Evolutionary conservation across 2,329 filamentous ascomycete genomes (phyloP), one percentile per base, ranked within the genome.

Genomic region (Colletotrichum theobromicola): DNA sequence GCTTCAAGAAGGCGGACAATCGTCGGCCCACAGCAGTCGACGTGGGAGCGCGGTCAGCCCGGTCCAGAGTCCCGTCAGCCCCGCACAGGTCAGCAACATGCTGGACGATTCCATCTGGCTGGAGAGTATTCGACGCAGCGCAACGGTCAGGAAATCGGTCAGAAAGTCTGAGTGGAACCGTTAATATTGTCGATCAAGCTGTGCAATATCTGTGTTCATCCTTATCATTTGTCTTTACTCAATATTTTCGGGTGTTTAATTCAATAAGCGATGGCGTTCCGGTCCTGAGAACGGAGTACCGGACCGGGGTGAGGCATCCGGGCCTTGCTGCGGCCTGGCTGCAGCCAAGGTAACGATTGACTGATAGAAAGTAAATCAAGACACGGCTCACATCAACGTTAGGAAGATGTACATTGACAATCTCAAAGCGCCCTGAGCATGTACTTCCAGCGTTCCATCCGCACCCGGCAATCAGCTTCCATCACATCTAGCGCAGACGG

Each of bases 101-200:
- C 89, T 98, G 69, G 95, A 97, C 80, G 94, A 96, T 80, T 97
- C 95, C 21, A 93, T 94, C 18, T 98, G 96, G 96, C 94, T 96
- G 66, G 95, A 98, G 85, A 98, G 94, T 87, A 95, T 98, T 77
- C 90, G 95, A 77, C 90, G 95, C 76, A 98, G 95, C 85, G 95
- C 97, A 78, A 98, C 95, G 67, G 90, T 89, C 67, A 85, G 86
- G 66, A 86, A 84, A 77, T 85, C 86, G 16, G 82, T 85, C 28
- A 68, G 72, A 55, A 74, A 72, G 46, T 63, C 72, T 15, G 72
- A 74, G 53, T 74, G 73, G 70, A 60, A 66, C 10, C 66, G 73
- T 60, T 75, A 53, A 50, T 21, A 12, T 50, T 50, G 10, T 12
- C 42, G 21, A 50, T 13, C 42, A n/a, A 21, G n/a, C n/a, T 12